A percentile compares a stretch with the other conserved stretches of the same genome.
These are phyloP conservation scores for Mortierella antarctica DNA, from an alignment of 192 early-diverging fungal species.

Conservation along the genomic window DNA sequence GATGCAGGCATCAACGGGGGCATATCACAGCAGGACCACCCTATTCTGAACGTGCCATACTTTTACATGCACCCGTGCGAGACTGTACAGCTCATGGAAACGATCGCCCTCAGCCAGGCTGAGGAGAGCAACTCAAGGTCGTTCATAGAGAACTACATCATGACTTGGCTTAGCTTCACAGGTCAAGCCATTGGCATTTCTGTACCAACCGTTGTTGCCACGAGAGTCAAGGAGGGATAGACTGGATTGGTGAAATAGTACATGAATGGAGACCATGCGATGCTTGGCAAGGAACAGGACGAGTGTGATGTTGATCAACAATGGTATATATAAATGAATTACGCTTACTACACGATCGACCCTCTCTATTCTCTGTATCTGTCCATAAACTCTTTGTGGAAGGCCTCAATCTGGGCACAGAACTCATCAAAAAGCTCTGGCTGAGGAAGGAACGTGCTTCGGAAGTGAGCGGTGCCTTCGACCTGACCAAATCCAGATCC, in stretches of 20 bases:
- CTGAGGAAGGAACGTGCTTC: constrained; percentile 95
- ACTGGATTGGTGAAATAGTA: no score
- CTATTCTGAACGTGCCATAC: constrained; percentile 61
- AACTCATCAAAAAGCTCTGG: constrained; percentile 94
- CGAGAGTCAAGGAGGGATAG: neutral
- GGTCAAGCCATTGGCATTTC: constrained; percentile 42
- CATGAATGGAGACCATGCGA: no score
- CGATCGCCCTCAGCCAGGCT: constrained; percentile 18
- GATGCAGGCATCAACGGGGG: constrained; percentile 49
- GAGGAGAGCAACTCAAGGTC: neutral
- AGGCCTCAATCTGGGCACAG: constrained; percentile 76
- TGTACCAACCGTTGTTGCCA: constrained; percentile 1
- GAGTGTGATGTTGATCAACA: neutral
- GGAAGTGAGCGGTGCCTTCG: constrained; percentile 92
- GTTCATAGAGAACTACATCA: constrained; percentile 28
- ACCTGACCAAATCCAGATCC: constrained; percentile 95
- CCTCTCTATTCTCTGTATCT: constrained; percentile 68
- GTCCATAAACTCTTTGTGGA: constrained; percentile 86
- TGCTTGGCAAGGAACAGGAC: neutral
- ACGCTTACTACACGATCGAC: no score
- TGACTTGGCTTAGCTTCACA: constrained; percentile 45
- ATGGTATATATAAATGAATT: neutral
- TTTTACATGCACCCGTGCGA: constrained; percentile 75
- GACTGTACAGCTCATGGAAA: constrained; percentile 62
- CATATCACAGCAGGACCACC: constrained; percentile 68